Evolutionary conservation across 2,329 filamentous ascomycete species (phyloP), one percentile per base, ranked within the genome.

Genomic region (Hirsutella rhossiliensis): DNA sequence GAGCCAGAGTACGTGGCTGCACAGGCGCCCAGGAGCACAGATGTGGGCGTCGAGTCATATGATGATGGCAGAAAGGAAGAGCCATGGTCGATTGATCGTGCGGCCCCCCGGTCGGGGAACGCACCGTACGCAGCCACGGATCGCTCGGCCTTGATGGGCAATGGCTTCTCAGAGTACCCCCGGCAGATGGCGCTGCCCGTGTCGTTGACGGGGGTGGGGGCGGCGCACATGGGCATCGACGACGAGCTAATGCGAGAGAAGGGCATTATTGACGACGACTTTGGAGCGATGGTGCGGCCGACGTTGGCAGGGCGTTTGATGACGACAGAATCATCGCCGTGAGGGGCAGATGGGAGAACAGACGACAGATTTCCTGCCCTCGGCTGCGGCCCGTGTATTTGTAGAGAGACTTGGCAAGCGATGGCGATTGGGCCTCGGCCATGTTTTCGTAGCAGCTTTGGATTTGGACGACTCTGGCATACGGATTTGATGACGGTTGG

Each of bases 141-240:
- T 5, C 18, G 18, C 18, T 23, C 19, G 18, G 18, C 19, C 5
- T 11, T 7, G 18, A 17, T 7, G 5, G 8, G 18, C 37, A 23
- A 12, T 4, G 18, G 37, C 12, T 17, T 38, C 5, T 18, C 40
- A 18, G 31, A 36, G 23, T 15, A 18, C 20, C n/a, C 15, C 11
- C 27, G 41, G 11, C 47, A 47, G 12, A 42, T 36, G 38, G 43
- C 49, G 7, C 45, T 52, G 3, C 50, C 51, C 5, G 29, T 49
- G 8, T 48, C 48, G 12, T 47, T 58, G 13, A 47, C 53, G 18
- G 56, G 55, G n/a, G 50, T 57, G 11, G 55, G 55, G 11, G 54
- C 52, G 27, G 53, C 50, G 8, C 45, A 54, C 38, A 29, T 50
- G 31, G 48, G 43, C 6, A 39, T 49, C n/a, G 50, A 55, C 15